Percentiles rank a stretch among this genome's conserved stretches.
These are phyloP conservation scores for Penicillium sp. DNA, from an alignment of 2,329 filamentous ascomycete genomes.

Conservation along the genomic window DNA sequence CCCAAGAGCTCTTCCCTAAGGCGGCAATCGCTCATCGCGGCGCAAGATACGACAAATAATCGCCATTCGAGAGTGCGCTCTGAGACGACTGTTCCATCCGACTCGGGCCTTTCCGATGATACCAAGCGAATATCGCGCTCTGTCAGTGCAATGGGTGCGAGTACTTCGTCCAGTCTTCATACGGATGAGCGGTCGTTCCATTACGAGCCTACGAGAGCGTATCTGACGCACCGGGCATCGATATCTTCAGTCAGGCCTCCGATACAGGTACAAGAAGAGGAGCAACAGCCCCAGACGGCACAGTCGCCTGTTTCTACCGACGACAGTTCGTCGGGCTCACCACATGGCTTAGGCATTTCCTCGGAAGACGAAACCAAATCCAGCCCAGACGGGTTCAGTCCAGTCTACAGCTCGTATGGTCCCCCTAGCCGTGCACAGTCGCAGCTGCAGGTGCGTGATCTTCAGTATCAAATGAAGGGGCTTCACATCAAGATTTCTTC, in stretches of 20 bases:
- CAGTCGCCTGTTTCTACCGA: slow-evolving; percentile 16
- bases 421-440: slow-evolving; percentile 66
- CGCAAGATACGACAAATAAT: slow-evolving; percentile 40
- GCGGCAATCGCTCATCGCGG: slow-evolving; percentile 37
- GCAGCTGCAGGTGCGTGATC: slow-evolving; percentile 67
- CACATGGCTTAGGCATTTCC: slow-evolving; percentile 30
- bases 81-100: slow-evolving; percentile 56
- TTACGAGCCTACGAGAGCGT: slow-evolving; percentile 32
- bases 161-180: slow-evolving; percentile 31
- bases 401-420: slow-evolving; percentile 36
- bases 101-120: slow-evolving; percentile 30
- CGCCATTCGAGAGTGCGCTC: slow-evolving; percentile 62
- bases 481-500: slow-evolving; percentile 82
- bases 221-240: slow-evolving; percentile 36
- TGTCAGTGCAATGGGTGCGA: slow-evolving; percentile 57
- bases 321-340: slow-evolving; percentile 21
- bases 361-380: slow-evolving; percentile 29
- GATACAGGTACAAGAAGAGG: slow-evolving; percentile 6
- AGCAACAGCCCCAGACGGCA: slow-evolving; percentile 2
- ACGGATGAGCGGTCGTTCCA: slow-evolving; percentile 36
- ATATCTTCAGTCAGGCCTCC: slow-evolving; percentile 41
- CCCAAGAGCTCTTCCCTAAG: slow-evolving; percentile 48
- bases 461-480: slow-evolving; percentile 82
- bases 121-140: slow-evolving; percentile 56
- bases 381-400: slow-evolving; percentile 38